Conservation (phyloP, 2,329 filamentous ascomycete species). For the Diaporthe vexans region DNA sequence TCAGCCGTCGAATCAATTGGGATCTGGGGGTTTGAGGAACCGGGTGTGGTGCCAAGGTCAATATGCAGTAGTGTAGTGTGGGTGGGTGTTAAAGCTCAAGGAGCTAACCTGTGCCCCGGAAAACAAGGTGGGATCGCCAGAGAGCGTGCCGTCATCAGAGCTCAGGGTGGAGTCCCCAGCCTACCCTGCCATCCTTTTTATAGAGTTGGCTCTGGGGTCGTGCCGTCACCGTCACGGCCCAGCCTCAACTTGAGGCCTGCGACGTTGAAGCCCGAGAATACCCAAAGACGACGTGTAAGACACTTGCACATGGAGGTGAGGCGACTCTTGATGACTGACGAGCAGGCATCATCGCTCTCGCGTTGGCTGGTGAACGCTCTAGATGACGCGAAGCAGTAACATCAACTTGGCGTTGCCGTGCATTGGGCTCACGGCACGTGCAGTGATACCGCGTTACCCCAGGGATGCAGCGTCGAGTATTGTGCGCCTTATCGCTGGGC, state of each 20-base stretch:
- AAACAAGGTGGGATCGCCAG: conserved; percentile 41
- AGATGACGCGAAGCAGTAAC: conserved; percentile 16
- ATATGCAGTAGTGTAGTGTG: conserved; percentile 32
- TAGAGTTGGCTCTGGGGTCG: conserved; percentile 18
- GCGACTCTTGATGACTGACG: conserved; percentile 15
- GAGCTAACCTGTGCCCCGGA: conserved; percentile 34
- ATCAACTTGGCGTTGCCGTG: conserved; percentile 5
- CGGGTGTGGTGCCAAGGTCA: conserved; percentile 22
- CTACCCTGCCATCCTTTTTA: conserved; percentile 38
- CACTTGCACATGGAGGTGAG: conserved; percentile 4
- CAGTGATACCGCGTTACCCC: conserved; percentile 1
- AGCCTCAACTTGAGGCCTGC: conserved; percentile 32
- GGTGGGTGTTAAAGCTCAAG: conserved; percentile 18
- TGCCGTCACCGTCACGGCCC: conserved; percentile 33
- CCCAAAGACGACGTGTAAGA: conserved; percentile 20
- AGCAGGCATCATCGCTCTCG: conserved; percentile 24
- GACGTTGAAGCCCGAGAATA: conserved; percentile 30
- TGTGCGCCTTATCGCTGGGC: conserved; percentile 18
- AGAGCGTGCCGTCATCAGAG: conserved; percentile 37
- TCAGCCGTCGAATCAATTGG: conserved; percentile 24
- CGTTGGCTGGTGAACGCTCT: conserved; percentile 28
- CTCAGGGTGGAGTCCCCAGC: conserved; percentile 12
- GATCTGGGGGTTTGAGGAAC: conserved; percentile 31
- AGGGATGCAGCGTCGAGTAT: conserved; percentile 17
- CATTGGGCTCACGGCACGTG: conserved; percentile 30